phyloP scores from a whole-genome alignment of 2,329 filamentous ascomycete genomes.

The Blumeriella jaapii region DNA sequence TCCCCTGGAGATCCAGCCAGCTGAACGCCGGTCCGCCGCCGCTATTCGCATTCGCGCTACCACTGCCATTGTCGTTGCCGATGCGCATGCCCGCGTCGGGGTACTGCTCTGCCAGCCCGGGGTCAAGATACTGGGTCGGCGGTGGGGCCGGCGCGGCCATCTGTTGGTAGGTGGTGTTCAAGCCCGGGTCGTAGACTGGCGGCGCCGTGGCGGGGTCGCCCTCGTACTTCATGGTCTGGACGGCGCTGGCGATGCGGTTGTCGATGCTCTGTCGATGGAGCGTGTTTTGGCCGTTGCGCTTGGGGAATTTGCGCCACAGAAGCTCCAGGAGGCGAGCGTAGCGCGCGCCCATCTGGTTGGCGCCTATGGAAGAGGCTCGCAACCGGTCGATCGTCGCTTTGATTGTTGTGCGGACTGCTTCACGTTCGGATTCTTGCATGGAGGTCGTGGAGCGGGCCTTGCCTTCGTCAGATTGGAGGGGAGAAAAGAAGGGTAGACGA shows the following conservation, averaged over 20 bases:
- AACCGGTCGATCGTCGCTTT: constrained; percentile 47
- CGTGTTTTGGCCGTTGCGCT: constrained; percentile 4
- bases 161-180: too few relatives aligned
- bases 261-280: constrained; percentile 6
- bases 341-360: constrained; percentile 47
- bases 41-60: not conserved
- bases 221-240: too few relatives aligned
- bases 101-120: not conserved
- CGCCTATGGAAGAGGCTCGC: constrained; percentile 43
- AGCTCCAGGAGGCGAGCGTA: constrained; percentile 50
- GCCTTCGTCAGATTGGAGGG: not conserved
- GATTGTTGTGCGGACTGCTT: constrained; percentile 45
- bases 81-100: not conserved
- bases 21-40: constrained; percentile 13
- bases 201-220: too few relatives aligned
- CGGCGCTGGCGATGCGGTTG: too few relatives aligned
- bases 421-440: constrained; percentile 32
- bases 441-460: constrained; percentile 21
- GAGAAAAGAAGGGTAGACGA: constrained; percentile 11
- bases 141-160: too few relatives aligned
- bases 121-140: not conserved
- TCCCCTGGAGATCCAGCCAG: constrained; percentile 25
- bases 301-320: constrained; percentile 39
- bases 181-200: too few relatives aligned
- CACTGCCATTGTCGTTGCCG: constrained; percentile 2